Percentiles rank a stretch among this genome's conserved stretches.
Evolutionary conservation across 164 flowering plant genomes (phyloP).

Genomic region (Sedum album): DNA sequence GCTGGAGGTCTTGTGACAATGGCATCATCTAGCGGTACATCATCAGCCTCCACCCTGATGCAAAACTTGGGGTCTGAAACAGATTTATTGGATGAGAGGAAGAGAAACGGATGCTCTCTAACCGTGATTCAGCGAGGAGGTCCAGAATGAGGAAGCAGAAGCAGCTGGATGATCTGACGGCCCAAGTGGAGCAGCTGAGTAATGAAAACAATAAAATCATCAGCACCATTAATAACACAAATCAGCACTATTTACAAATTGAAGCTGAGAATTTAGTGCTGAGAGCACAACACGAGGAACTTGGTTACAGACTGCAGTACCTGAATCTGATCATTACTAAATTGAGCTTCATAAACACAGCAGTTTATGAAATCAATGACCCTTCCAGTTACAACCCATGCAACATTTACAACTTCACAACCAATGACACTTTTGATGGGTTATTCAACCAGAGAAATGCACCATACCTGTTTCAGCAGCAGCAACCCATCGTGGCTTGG

Average conservation of each 20-base stretch:
- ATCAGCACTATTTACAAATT: conserved; percentile 16
- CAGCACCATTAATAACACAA: conserved; percentile 19
- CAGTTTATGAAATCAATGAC: neutral
- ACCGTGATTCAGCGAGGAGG: conserved; percentile 44
- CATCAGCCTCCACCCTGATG: no score
- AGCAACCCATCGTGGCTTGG: conserved; percentile 23
- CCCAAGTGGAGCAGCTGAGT: conserved; percentile 17
- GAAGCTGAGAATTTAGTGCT: no score
- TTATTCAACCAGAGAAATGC: no score
- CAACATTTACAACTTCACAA: neutral
- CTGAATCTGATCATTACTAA: conserved; percentile 20
- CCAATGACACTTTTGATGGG: conserved; percentile 12
- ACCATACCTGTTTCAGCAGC: conserved; percentile 24
- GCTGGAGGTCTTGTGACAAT: no score
- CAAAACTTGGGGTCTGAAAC: no score
- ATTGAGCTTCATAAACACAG: conserved; percentile 11
- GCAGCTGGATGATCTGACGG: no score
- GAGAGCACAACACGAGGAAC: conserved; percentile 32
- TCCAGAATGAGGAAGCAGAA: no score
- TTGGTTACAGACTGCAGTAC: conserved; percentile 25
- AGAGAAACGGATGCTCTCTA: conserved; percentile 38
- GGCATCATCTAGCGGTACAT: no score
- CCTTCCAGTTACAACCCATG: neutral
- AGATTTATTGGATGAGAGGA: conserved; percentile 43
- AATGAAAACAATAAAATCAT: conserved; percentile 24